phyloP scores from a whole-genome alignment of 345 rosid genomes.

The Populus nigra region DNA sequence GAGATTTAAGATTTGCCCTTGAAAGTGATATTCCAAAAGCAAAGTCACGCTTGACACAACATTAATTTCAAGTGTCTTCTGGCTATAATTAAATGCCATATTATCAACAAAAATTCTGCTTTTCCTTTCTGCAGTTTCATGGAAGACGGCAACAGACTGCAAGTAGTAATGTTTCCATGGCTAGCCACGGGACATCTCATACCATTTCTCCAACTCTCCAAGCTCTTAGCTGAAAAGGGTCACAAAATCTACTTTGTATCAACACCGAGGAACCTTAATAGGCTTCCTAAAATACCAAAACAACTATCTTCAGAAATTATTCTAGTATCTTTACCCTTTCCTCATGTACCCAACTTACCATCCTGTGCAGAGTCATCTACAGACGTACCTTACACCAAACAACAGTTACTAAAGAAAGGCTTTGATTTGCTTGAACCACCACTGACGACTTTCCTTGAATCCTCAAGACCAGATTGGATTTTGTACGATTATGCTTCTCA shows the following conservation, averaged over 20 bases:
- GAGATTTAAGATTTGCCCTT: too few species aligned
- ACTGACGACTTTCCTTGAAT: conserved; percentile 26
- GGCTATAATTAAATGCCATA: background rate
- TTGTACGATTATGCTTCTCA: conserved; percentile 38
- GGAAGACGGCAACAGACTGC: conserved; percentile 10
- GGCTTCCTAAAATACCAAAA: conserved; percentile 8
- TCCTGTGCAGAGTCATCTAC: conserved; percentile 33
- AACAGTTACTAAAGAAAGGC: conserved; percentile 38
- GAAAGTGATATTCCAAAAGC: too few species aligned
- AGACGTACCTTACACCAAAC: conserved; percentile 26
- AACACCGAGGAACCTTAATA: conserved; percentile 15
- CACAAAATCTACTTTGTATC: conserved; percentile 23
- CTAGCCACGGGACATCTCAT: conserved; percentile 31
- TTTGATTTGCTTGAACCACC: conserved; percentile 31
- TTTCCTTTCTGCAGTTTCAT: background rate
- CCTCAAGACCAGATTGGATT: conserved; percentile 38
- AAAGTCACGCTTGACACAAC: background rate
- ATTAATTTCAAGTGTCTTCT: conserved; percentile 49
- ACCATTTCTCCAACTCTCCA: conserved; percentile 24
- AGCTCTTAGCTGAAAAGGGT: conserved; percentile 23
- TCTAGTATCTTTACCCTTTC: conserved; percentile 30
- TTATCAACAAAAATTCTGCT: background rate
- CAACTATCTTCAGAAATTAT: conserved; percentile 21
- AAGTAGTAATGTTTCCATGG: conserved; percentile 29
- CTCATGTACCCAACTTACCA: conserved; percentile 31